A percentile compares a stretch with the other conserved stretches of the same genome.
Evolutionary conservation across 108 stramenopile species (phyloP).

Genomic region (Mayamaea pseudoterrestris): DNA sequence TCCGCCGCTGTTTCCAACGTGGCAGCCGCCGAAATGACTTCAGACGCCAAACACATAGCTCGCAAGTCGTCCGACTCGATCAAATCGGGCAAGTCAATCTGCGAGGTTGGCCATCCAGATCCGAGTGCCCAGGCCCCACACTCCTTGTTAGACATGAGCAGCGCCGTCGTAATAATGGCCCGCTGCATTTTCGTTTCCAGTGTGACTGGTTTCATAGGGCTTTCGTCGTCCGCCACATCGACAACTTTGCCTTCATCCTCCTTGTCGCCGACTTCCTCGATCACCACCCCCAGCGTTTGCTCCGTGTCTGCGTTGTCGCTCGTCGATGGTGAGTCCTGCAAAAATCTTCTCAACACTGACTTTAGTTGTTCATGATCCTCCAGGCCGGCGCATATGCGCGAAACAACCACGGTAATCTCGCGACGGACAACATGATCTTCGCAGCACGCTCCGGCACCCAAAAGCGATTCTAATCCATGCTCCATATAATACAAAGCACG

Average conservation of each 20-base stretch:
- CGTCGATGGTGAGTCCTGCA: too few species aligned
- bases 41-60: constrained; percentile 74
- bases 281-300: constrained; percentile 18
- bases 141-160: constrained; percentile 47
- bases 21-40: constrained; percentile 60
- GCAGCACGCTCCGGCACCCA: constrained; percentile 22
- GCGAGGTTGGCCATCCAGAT: constrained; percentile 40
- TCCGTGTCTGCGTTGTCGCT: constrained; percentile 9
- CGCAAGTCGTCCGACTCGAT: constrained; percentile 42
- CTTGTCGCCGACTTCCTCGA: constrained; percentile 53
- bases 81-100: constrained; percentile 29
- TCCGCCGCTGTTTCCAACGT: constrained; percentile 54
- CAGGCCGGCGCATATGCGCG: constrained; percentile 24
- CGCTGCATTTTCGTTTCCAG: constrained; percentile 42
- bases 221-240: constrained; percentile 14
- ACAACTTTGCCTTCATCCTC: constrained; percentile 34
- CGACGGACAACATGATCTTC: constrained; percentile 44
- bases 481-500: constrained; percentile 31
- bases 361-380: constrained; percentile 39
- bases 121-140: constrained; percentile 69
- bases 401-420: constrained; percentile 42
- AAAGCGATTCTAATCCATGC: constrained; percentile 41
- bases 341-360: constrained; percentile 24
- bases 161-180: constrained; percentile 44
- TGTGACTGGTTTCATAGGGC: constrained; percentile 1